Base-by-base conservation (phyloP, 176 grass and related monocot genomes). In the Oryza australiensis region DNA sequence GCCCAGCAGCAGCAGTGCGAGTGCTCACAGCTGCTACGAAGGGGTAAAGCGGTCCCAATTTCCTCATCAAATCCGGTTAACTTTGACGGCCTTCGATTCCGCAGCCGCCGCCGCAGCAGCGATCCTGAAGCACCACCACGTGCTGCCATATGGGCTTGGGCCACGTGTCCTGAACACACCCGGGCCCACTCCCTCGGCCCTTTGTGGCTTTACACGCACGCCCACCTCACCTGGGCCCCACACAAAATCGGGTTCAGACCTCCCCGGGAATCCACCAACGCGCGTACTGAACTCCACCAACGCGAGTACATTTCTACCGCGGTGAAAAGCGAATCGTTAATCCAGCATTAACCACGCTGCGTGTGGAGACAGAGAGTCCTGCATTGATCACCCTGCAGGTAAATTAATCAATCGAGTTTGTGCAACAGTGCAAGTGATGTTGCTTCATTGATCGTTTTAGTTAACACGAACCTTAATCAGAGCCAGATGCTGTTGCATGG, bases 61-160 rank as follows among this genome's bases (percentile, higher is more conserved):
- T 57, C 6, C 6, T 28, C 37, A 77, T 79, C 16, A 83, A 92
- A 94, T 89, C 66, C 14, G 43, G 76, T 89, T 89, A 83, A 82
- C 35, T 82, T 88, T 83, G 85, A 95, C 90, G 85, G 87, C 66
- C 70, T 70, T 81, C 23, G 84, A 82, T 76, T 82, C 88, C 90
- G 85, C n/a, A 87, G 60, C 70, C 87, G 87, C 79, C 90, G 90
- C 75, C 65, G 82, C 38, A 2, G 75, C 33, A 43, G 70, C 76
- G 22, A 82, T 68, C 40, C 15, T 45, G 76, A 46, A 64, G 43
- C 72, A 68, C 20, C 26, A 77, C 84, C 89, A 94, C 80, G 84
- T 94, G 89, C 78, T 79, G 75, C 13, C 55, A 37, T 73, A 62
- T 83, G 51, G 65, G 37, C 4, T 60, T 5, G 35, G 45, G 55